These are phyloP conservation scores for Barbatosphaeria neglecta DNA, from an alignment of 495 filamentous ascomycete species.

Conservation along the genomic window DNA sequence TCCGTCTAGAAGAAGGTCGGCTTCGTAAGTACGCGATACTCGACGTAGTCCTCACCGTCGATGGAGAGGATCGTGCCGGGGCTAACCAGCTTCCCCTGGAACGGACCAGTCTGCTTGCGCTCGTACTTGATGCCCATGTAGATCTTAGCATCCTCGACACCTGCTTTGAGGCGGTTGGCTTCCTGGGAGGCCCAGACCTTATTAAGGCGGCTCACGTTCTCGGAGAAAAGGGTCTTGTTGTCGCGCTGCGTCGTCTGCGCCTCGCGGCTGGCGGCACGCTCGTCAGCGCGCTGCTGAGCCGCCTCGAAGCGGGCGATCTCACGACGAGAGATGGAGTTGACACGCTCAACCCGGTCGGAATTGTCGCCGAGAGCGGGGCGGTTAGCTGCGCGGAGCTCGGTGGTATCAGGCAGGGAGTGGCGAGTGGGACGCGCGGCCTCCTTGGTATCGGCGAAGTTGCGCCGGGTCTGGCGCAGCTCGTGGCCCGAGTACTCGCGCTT, in stretches of 20 bases:
- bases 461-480: conserved; percentile 18
- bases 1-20: conserved; percentile 32
- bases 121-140: conserved; percentile 42
- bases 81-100: conserved; percentile 40
- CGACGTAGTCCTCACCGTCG: conserved; percentile 47
- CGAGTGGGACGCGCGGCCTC: conserved; percentile 7
- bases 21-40: conserved; percentile 45
- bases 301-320: conserved; percentile 34
- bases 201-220: conserved; percentile 31
- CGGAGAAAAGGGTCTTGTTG: conserved; percentile 23
- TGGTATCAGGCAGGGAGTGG: conserved; percentile 14
- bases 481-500: conserved; percentile 8
- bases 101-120: conserved; percentile 38
- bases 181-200: conserved; percentile 36
- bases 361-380: conserved; percentile 8
- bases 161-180: conserved; percentile 22
- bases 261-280: conserved; percentile 22
- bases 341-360: conserved; percentile 21
- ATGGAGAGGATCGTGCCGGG: conserved; percentile 40
- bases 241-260: conserved; percentile 3
- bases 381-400: conserved; percentile 18
- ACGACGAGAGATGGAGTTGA: conserved; percentile 26
- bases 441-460: conserved; percentile 5
- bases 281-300: conserved; percentile 22
- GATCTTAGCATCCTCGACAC: conserved; percentile 35